Conservation (phyloP, 2,329 filamentous ascomycete species). For the Phialophora expanda region DNA sequence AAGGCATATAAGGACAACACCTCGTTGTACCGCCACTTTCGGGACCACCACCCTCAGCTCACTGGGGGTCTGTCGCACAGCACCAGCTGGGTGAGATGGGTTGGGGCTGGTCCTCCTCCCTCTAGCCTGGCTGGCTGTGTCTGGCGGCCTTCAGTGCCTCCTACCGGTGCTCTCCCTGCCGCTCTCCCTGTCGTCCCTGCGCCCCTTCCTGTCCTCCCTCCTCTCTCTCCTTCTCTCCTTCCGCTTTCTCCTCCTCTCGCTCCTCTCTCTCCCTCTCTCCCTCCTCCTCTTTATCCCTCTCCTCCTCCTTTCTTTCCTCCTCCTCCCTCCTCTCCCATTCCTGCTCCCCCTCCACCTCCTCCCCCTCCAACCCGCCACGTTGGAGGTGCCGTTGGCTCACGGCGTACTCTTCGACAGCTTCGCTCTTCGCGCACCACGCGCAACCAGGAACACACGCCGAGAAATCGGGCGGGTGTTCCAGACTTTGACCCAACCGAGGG, state of each 20-base stretch:
- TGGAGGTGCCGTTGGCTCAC: constrained; percentile 5
- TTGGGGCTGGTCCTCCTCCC: background rate
- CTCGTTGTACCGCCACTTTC: constrained; percentile 21
- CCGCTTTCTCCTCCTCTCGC: background rate
- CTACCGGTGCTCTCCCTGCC: constrained; percentile 36
- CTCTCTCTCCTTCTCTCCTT: background rate
- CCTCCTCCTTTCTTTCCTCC: background rate
- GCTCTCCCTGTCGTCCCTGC: background rate
- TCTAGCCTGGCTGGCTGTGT: background rate
- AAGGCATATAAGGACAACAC: background rate
- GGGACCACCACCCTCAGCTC: constrained; percentile 16
- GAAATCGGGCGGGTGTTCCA: constrained; percentile 54
- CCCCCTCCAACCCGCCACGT: background rate
- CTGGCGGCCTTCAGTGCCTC: background rate
- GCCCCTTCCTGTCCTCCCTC: background rate
- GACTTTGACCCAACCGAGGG: constrained; percentile 74
- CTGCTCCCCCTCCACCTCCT: too few species aligned
- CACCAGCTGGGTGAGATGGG: constrained; percentile 7
- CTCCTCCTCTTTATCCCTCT: background rate
- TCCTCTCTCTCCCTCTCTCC: background rate
- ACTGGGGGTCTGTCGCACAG: background rate
- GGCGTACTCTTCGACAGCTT: constrained; percentile 22
- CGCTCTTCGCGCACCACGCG: constrained; percentile 51
- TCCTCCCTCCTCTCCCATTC: background rate
- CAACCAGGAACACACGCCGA: constrained; percentile 58